Evolutionary conservation across 257 asterid species (phyloP), one percentile per base, ranked within the genome.

Genomic region (Primulina huaijiensis): DNA sequence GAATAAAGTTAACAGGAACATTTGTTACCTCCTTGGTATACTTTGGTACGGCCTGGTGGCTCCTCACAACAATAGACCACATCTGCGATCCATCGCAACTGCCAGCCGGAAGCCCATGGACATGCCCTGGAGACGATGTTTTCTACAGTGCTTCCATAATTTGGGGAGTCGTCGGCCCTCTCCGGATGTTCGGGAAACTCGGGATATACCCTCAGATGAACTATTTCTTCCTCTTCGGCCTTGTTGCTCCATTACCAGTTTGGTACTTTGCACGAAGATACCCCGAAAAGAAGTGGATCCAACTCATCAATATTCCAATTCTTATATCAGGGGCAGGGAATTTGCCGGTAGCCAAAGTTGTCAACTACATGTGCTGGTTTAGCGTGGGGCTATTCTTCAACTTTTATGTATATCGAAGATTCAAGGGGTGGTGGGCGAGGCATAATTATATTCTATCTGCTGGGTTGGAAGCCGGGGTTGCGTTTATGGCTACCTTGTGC

Each of bases 111-210:
- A 90, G 97, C 77, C 96, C 90, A 9, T 88, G 96, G 96, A 87
- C 95, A 0, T 90, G 97, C 83, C 95, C 96, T 0, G 87, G 87
- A 1, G 95, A 88, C 50, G 86, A 80, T 27, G 88, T 89, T 0
- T 88, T 89, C 89, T 90, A 84, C 82, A 86, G 80, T n/a, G 97
- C 97, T 1, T 90, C 97, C 34, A 77, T 90, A 66, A 90, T 90
- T 1, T 85, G 96, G 96, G 97, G 96, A 0, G 85, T 88, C 0
- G 87, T 85, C 1, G 92, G 96, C 5, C 97, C 97, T 0, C 77
- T 71, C 0, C 86, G 90, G 0, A 88, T 88, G 97, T 90, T 88
- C 7, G 89, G 92, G 4, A 76, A 74, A n/a, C 82, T 80, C 9
- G 96, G 97, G n/a, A 20, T 88, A 50, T 90, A 88, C 82, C 84